phyloP scores from a whole-genome alignment of 345 rosid species.

The Gossypium thurberi region DNA sequence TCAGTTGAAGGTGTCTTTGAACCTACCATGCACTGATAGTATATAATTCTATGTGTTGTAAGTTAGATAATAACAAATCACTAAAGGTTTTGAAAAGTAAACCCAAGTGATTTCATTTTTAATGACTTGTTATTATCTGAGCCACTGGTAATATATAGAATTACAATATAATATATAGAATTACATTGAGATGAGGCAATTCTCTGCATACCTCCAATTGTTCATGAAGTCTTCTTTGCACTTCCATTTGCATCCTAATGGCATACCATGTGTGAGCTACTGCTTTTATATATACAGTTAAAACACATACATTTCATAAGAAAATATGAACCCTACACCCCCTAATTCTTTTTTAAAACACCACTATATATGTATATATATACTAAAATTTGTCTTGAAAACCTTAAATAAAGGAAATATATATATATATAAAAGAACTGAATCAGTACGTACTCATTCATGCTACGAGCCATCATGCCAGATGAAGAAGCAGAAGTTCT shows the following conservation, averaged over 20 bases:
- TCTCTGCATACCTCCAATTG: slow-evolving; percentile 68
- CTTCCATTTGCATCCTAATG: slow-evolving; percentile 99
- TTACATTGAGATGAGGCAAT: background rate
- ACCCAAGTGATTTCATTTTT: background rate
- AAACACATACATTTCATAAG: slow-evolving; percentile 7
- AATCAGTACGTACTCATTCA: slow-evolving; percentile 71
- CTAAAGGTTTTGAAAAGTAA: background rate
- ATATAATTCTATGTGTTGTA: no score
- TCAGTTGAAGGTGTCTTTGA: slow-evolving; percentile 87
- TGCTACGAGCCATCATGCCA: slow-evolving; percentile 76
- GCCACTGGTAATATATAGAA: background rate
- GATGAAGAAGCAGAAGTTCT: slow-evolving; percentile 80
- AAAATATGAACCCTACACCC: no score
- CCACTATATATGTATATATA: no score
- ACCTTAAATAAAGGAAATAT: no score
- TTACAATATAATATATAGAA: background rate
- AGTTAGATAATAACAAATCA: background rate
- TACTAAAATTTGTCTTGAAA: no score
- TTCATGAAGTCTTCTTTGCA: slow-evolving; percentile 95
- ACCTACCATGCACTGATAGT: slow-evolving; percentile 41
- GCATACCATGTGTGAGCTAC: slow-evolving; percentile 47
- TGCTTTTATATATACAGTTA: background rate
- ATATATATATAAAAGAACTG: background rate
- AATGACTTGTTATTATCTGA: background rate
- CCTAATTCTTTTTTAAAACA: no score